Percentiles rank a stretch among this genome's conserved stretches.
Conservation (phyloP, 1,139 yeast genomes). For the Kodamaea arcana region DNA sequence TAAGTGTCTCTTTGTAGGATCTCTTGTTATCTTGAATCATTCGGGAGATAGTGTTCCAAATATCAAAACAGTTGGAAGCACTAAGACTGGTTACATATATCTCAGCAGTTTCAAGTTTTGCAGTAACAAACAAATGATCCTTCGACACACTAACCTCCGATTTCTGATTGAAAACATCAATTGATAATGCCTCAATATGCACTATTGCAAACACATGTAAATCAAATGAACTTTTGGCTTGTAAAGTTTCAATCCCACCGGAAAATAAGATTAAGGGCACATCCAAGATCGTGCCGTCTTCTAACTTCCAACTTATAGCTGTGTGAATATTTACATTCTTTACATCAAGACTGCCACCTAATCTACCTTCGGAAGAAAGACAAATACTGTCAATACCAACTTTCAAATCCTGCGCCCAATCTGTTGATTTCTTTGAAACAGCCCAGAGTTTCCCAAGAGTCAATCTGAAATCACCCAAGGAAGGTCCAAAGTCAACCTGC, state of each 20-base stretch:
- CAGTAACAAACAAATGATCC: conserved; percentile 60
- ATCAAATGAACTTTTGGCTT: conserved; percentile 68
- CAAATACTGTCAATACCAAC: conserved; percentile 54
- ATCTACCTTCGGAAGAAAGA: conserved; percentile 65
- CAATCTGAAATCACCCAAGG: conserved; percentile 65
- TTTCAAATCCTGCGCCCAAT: conserved; percentile 70
- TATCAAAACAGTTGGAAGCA: conserved; percentile 77
- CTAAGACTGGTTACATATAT: conserved; percentile 77
- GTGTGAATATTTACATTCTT: conserved; percentile 54
- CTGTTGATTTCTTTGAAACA: conserved; percentile 60
- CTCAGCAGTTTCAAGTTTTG: conserved; percentile 53
- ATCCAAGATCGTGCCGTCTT: conserved; percentile 37
- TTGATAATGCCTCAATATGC: conserved; percentile 43
- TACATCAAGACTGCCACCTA: conserved; percentile 64
- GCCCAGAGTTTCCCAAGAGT: conserved; percentile 62
- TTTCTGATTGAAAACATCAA: conserved; percentile 67
- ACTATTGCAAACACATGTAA: conserved; percentile 77
- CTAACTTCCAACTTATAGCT: conserved; percentile 65
- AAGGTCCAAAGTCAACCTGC: conserved; percentile 75
- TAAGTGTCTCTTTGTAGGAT: conserved; percentile 70
- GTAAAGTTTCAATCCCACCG: conserved; percentile 52
- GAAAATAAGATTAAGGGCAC: conserved; percentile 70
- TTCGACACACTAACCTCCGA: conserved; percentile 42
- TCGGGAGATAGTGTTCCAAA: conserved; percentile 65
- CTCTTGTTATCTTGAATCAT: conserved; percentile 69